Base-by-base conservation (phyloP, 2,329 filamentous ascomycete genomes). In the Scortechinia acanthostroma region DNA sequence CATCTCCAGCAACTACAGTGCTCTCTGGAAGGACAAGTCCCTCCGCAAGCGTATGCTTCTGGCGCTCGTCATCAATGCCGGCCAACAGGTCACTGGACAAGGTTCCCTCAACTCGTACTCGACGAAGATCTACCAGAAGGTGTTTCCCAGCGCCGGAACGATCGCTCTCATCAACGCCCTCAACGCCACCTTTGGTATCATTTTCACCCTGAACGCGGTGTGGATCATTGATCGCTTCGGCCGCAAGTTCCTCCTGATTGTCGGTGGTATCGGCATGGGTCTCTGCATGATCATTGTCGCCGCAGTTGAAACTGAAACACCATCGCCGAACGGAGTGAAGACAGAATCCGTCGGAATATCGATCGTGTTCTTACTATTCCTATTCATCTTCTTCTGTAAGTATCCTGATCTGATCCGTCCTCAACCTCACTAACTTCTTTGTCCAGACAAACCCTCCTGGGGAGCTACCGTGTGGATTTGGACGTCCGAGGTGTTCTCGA, bases 201-300 rank as follows among this genome's bases (percentile, higher is more conserved):
- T 87, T 19, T 88, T 88, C 62, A 88, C 83, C 0, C 68, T 87
- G 40, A 87, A 86, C 52, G 83, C 83, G 14, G 75, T 81, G 28
- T 88, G 83, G 82, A 85, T 81, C 3, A 80, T 85, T 23, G 83
- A 88, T 58, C 74, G 82, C 43, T 87, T 83, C 51, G 84, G 83
- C 28, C 74, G 83, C 44, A 82, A 83, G 53, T 81, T 83, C 68
- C 66, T 88, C 47, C 73, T 88, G 54, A 80, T 88, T 46, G 69
- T 80, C 25, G 83, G 84, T 54, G 82, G 75, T 33, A 61, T 81
- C 40, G 83, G 83, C 28, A 88, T 88, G 76, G 79, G 74, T 3
- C 48, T 77, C 6, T 86, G 81, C 65, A 88, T 88, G 81, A 65
- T 88, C 47, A 74, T 83, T 47, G 81, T 83, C 15, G 67, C 76